phyloP scores from a whole-genome alignment of 1,139 yeast species.

The Pichia sp. region DNA sequence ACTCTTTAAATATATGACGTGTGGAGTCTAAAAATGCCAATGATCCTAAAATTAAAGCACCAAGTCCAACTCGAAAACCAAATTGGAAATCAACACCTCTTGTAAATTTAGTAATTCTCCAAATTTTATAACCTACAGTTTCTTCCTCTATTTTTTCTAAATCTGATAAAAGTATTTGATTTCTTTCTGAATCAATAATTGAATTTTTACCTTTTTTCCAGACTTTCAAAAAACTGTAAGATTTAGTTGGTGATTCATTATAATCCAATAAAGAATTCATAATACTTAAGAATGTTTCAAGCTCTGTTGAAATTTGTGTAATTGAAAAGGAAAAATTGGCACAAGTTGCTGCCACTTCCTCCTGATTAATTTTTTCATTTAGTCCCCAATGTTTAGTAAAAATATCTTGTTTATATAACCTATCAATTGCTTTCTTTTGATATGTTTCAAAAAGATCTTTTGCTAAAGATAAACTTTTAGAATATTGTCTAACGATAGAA shows the following conservation, averaged over 20 bases:
- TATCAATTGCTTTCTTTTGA: slow-evolving; percentile 51
- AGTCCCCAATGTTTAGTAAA: slow-evolving; percentile 39
- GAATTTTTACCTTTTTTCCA: slow-evolving; percentile 33
- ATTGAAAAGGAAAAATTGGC: slow-evolving; percentile 70
- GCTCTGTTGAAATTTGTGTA: slow-evolving; percentile 56
- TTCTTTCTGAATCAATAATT: slow-evolving; percentile 8
- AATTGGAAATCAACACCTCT: slow-evolving; percentile 67
- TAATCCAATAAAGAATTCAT: slow-evolving; percentile 33
- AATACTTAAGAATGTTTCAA: slow-evolving; percentile 42
- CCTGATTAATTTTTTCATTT: slow-evolving; percentile 56
- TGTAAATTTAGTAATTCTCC: slow-evolving; percentile 41
- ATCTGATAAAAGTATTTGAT: slow-evolving; percentile 6
- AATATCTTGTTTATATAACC: slow-evolving; percentile 53
- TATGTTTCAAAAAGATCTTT: slow-evolving; percentile 49
- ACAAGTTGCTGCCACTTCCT: slow-evolving; percentile 80
- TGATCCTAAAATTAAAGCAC: slow-evolving; percentile 59
- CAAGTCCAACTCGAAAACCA: slow-evolving; percentile 74
- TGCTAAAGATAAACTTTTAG: slow-evolving; percentile 47
- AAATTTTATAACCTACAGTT: slow-evolving; percentile 27
- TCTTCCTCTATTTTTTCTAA: slow-evolving; percentile 1
- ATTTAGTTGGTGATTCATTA: slow-evolving; percentile 19
- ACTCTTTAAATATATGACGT: slow-evolving; percentile 47
- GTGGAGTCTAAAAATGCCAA: slow-evolving; percentile 63
- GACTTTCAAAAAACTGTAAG: slow-evolving; percentile 50
- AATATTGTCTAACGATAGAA: slow-evolving; percentile 40